A percentile compares a stretch with the other conserved stretches of the same genome.
phyloP scores from a whole-genome alignment of 176 grass and related monocot genomes.

The Zoysia japonica region DNA sequence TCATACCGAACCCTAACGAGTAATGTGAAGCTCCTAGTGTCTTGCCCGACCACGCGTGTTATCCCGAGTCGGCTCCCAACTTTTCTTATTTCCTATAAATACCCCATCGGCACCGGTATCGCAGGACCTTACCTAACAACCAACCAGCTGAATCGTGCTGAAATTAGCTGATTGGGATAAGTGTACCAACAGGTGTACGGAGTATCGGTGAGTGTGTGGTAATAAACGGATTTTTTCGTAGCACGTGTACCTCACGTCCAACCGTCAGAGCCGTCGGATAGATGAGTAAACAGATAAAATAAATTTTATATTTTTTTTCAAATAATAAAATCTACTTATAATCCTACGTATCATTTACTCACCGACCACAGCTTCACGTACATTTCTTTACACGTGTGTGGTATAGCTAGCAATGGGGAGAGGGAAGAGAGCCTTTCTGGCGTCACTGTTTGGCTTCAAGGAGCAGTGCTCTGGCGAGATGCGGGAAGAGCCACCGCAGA shows the following conservation, averaged over 20 bases:
- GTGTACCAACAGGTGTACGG: no score
- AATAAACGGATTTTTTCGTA: background rate
- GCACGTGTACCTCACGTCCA: no score
- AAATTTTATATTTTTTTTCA: no score
- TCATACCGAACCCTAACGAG: constrained; percentile 5
- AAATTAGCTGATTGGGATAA: background rate
- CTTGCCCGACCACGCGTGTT: background rate
- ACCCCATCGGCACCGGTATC: background rate
- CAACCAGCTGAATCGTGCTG: constrained; percentile 29
- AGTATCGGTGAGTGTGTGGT: background rate
- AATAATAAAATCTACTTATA: no score
- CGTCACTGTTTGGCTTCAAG: constrained; percentile 37
- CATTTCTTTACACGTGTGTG: no score
- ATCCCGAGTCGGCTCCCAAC: background rate
- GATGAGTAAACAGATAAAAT: no score
- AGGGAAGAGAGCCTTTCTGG: constrained; percentile 37
- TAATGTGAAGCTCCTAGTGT: background rate
- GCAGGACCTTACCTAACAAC: background rate
- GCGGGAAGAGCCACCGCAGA: constrained; percentile 11
- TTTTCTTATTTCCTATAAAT: constrained; percentile 36
- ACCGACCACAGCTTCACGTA: no score
- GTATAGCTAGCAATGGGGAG: constrained; percentile 13
- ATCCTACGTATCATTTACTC: no score
- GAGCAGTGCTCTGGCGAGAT: background rate
- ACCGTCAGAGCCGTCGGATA: no score